Base-by-base conservation (phyloP, 345 rosid genomes). In the Excoecaria cochinchinensis region DNA sequence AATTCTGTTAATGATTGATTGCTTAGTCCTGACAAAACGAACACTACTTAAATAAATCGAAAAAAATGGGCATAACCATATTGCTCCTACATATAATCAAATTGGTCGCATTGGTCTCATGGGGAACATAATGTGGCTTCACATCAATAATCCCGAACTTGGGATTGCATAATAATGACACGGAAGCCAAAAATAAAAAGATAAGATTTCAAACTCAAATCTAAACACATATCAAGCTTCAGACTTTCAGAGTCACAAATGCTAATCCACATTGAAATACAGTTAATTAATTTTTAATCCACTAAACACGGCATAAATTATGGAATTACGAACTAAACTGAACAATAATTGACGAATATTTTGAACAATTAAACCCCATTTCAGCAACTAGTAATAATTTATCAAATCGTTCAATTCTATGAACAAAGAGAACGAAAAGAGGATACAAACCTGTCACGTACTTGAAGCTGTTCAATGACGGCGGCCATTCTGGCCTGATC, bases 391-490 rank as follows among this genome's bases (percentile, higher is more conserved):
- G 65, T 31, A 24, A 60, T 3, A 64, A 8, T 44, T 0, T 14
- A 47, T 47, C 48, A 38, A 63, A 40, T 17, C 8, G 25, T 13
- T 15, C 8, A 40, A 64, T 16, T 64, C 8, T 31, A 36, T 61
- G 6, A 61, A 31, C 8, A 4, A 38, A 64, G 48, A 39, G 48
- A 64, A 17, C 48, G 22, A 24, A 3, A 22, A 47, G 14, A 24
- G 31, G 3, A 25, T 50, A 38, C 11, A 70, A 31, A 70, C 73
- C 73, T 70, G 19, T 70, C 62, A 19, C 73, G 73, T 4, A 70
- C 61, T 70, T 70, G 73, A 38, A 70, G 73, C 73, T 70, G 61
- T 19, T 52, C 73, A 17, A 67, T 47, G 38, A 67, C 56, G 38
- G 13, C 36, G 56, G 56, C 56, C 71, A 67, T 67, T 15, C 71